A percentile compares a stretch with the other conserved stretches of the same genome.
These are phyloP conservation scores for Protomyces pachydermus DNA, from an alignment of 1,139 yeast genomes.

Conservation along the genomic window DNA sequence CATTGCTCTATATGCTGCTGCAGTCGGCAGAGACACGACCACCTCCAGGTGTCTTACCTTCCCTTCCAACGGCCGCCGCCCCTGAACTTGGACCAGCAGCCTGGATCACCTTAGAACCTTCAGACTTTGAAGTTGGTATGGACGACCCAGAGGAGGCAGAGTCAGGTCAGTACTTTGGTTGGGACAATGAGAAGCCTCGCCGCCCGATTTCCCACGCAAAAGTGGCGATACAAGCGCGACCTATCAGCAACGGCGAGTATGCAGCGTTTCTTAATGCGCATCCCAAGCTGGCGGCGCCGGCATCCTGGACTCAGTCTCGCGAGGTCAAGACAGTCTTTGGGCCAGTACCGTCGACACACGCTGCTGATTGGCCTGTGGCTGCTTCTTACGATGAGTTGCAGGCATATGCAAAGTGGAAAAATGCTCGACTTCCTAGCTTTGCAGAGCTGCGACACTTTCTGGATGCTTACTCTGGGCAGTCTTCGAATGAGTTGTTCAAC, in stretches of 20 bases:
- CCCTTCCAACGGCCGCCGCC: not conserved
- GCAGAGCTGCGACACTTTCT: slow-evolving; percentile 31
- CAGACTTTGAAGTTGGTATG: slow-evolving; percentile 28
- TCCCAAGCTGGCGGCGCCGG: slow-evolving; percentile 20
- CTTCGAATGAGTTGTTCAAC: slow-evolving; percentile 8
- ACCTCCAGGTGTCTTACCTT: slow-evolving; percentile 28
- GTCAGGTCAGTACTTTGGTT: slow-evolving; percentile 28
- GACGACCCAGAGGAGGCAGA: slow-evolving; percentile 27
- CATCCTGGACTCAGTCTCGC: slow-evolving; percentile 30
- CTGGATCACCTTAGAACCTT: slow-evolving; percentile 15
- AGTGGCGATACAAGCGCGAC: slow-evolving; percentile 29
- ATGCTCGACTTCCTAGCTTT: slow-evolving; percentile 33
- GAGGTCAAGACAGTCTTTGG: slow-evolving; percentile 33
- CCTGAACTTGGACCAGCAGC: not conserved
- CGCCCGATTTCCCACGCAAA: slow-evolving; percentile 2
- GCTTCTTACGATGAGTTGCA: slow-evolving; percentile 33
- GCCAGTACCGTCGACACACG: slow-evolving; percentile 19
- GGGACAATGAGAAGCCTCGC: slow-evolving; percentile 34
- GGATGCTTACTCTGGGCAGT: slow-evolving; percentile 7
- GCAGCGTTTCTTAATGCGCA: slow-evolving; percentile 24
- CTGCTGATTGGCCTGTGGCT: slow-evolving; percentile 32
- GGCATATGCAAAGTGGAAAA: slow-evolving; percentile 29
- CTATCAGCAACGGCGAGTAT: slow-evolving; percentile 33
- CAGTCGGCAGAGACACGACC: slow-evolving; percentile 30
- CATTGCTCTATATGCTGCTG: slow-evolving; percentile 33